Base-by-base conservation (phyloP, 345 rosid genomes). In the Eutrema heterophyllum region DNA sequence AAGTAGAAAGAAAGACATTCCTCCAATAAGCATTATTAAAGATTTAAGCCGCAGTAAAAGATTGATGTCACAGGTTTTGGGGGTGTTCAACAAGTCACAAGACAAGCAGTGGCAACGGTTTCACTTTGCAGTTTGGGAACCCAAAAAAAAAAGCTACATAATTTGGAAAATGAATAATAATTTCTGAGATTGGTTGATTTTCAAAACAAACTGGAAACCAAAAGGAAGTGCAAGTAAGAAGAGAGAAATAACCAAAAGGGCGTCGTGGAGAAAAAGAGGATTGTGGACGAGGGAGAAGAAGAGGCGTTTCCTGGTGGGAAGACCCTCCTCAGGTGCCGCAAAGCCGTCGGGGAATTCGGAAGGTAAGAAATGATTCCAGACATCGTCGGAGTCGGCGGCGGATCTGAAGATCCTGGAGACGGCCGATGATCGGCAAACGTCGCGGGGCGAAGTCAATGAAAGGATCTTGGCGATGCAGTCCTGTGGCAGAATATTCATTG, bases 301-400 rank as follows among this genome's bases (percentile, higher is more conserved):
- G 46, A 89, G 86, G 53, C 66, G 70, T 57, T 86, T 89, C 83
- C 72, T 83, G 9, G 90, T 79, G 4, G 79, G 38, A 24, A 71
- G 68, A 54, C 50, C 64, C 1, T 70, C 13, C 1, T 70, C 13
- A 4, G 78, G 73, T 43, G 62, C 52, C 7, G 33, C 58, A 15
- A 76, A 70, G 2, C 71, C 80, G 43, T 78, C 55, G 41, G 87
- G 65, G 10, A 87, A 79, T 32, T 83, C 85, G 5, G 80, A 33
- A 1, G 96, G 93, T 68, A 88, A 67, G 71, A 93, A 87, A 0
- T 50, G 84, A 5, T 78, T 81, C 97, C 98, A 90, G 4, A 85
- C 81, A 27, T 64, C 9, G 62, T 86, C 91, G 16, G 93, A 88
- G 0, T 81, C 84, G 1, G 89, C 78, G 14, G 92, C 95, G 7